These are phyloP conservation scores for Athelia sp. DNA, from an alignment of 1,284 basidiomycete species.

Conservation along the genomic window DNA sequence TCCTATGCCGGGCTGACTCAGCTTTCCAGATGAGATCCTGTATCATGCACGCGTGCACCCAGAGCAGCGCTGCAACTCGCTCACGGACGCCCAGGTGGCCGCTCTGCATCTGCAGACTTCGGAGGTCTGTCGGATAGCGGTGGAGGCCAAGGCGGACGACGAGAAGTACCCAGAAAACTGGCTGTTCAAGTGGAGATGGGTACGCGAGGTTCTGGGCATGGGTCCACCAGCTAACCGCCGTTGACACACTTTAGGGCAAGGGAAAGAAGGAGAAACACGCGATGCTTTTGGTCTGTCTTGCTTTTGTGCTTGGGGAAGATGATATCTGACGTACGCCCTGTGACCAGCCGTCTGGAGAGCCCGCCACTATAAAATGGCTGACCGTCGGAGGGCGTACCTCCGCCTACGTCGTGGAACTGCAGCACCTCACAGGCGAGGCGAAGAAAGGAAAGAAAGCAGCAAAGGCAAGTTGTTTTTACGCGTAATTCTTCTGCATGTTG, in stretches of 20 bases:
- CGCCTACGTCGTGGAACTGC: conserved; percentile 68
- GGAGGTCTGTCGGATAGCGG: conserved; percentile 60
- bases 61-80: conserved; percentile 58
- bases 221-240: too few relatives aligned
- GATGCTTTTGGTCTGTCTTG: conserved; percentile 45
- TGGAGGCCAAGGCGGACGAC: conserved; percentile 72
- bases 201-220: too few relatives aligned
- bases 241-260: conserved; percentile 69
- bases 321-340: conserved; percentile 4
- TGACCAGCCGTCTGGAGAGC: conserved; percentile 59
- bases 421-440: conserved; percentile 33
- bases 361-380: conserved; percentile 72
- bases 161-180: conserved; percentile 65
- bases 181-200: conserved; percentile 73
- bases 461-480: conserved; percentile 1
- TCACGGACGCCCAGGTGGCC: conserved; percentile 46
- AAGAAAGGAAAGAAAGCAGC: conserved; percentile 1
- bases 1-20: too few relatives aligned
- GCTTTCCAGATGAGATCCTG: conserved; percentile 62
- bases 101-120: conserved; percentile 53
- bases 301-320: conserved; percentile 4
- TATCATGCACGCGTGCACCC: conserved; percentile 80
- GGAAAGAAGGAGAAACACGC: conserved; percentile 56
- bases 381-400: conserved; percentile 82
- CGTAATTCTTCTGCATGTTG: conserved; percentile 2